Conservation (phyloP, 805 yeast genomes). For the Saturnispora hagleri region DNA sequence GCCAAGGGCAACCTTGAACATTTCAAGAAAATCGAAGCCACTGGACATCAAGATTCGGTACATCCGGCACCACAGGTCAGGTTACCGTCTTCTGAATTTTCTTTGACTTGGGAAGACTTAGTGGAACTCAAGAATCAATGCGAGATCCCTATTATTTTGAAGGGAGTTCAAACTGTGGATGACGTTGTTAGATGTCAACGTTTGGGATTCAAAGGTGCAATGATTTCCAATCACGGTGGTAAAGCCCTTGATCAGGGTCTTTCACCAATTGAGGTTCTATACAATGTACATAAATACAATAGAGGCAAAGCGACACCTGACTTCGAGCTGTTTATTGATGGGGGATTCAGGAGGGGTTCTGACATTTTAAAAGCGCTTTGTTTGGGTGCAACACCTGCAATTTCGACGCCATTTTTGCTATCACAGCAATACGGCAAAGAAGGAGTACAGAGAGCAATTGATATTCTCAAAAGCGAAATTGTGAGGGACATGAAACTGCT, state of each 20-base stretch:
- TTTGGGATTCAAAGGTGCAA: conserved; percentile 52
- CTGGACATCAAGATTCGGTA: conserved; percentile 28
- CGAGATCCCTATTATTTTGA: conserved; percentile 40
- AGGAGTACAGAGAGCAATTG: conserved; percentile 42
- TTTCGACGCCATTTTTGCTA: conserved; percentile 69
- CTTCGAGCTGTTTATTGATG: conserved; percentile 43
- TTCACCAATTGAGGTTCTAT: conserved; percentile 54
- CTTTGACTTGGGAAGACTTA: conserved; percentile 52
- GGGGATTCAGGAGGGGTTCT: conserved; percentile 36
- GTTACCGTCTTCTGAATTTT: conserved; percentile 4
- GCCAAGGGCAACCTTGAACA: conserved; percentile 75
- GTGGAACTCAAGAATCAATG: conserved; percentile 39
- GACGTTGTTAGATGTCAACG: conserved; percentile 53
- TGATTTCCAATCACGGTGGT: conserved; percentile 70
- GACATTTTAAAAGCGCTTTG: conserved; percentile 36
- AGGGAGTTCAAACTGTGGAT: conserved; percentile 61
- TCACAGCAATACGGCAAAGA: conserved; percentile 72
- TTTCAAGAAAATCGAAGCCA: conserved; percentile 68
- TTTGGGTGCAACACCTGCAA: conserved; percentile 45
- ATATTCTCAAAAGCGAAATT: conserved; percentile 48
- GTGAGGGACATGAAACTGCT: conserved; percentile 51
- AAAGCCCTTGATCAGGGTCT: conserved; percentile 55
- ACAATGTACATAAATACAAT: conserved; percentile 36
- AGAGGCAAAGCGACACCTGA: conserved; percentile 31
- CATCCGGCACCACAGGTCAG: conserved; percentile 10